A percentile compares a stretch with the other conserved stretches of the same genome.
Conservation (phyloP, 306 rosid species). For the Sechiopsis laciniata region DNA sequence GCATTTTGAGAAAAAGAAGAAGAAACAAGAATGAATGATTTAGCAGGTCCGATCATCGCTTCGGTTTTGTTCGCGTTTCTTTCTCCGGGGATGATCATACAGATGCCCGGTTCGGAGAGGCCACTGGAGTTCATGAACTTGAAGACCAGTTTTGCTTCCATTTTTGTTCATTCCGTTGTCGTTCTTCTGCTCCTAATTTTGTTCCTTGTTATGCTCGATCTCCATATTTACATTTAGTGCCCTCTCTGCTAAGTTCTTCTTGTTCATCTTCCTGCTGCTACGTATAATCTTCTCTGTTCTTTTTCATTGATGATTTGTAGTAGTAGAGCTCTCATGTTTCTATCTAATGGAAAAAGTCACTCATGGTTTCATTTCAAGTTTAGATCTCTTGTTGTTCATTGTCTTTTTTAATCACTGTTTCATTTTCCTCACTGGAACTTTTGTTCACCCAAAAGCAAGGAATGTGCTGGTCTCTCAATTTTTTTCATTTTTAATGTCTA, state of each 20-base stretch:
- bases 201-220: constrained; percentile 58
- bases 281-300: background rate
- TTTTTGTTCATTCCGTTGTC: constrained; percentile 73
- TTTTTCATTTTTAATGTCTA: too few species aligned
- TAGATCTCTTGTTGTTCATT: background rate
- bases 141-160: constrained; percentile 75
- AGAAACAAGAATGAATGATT: constrained; percentile 51
- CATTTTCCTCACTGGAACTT: background rate
- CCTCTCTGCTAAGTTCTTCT: background rate
- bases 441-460: background rate
- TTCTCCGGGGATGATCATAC: constrained; percentile 75
- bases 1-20: background rate
- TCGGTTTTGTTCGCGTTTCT: constrained; percentile 66
- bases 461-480: too few species aligned
- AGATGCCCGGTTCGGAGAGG: constrained; percentile 65
- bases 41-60: constrained; percentile 82
- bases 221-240: constrained; percentile 54
- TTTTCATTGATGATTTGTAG: background rate
- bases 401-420: background rate
- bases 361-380: background rate
- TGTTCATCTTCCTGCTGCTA: background rate
- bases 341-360: background rate
- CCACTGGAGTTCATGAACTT: constrained; percentile 72
- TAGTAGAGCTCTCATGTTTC: background rate
- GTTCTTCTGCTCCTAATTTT: constrained; percentile 65